These are phyloP conservation scores for Polyporus arcularius DNA, from an alignment of 768 basidiomycete genomes.

Conservation along the genomic window DNA sequence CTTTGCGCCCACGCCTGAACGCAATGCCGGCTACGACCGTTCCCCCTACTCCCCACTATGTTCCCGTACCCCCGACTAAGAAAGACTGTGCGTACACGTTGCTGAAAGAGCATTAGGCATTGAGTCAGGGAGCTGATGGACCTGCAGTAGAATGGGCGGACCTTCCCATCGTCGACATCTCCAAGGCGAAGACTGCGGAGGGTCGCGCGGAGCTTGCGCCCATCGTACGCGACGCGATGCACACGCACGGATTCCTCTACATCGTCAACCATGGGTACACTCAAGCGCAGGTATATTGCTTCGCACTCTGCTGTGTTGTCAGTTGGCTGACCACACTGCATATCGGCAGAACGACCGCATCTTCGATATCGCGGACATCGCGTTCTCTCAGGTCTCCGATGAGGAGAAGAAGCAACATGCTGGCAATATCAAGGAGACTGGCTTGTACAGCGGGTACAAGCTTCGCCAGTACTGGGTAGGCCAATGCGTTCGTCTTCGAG, in stretches of 20 bases:
- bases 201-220: slow-evolving; percentile 33
- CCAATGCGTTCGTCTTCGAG: background rate
- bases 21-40: slow-evolving; percentile 28
- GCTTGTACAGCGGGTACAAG: slow-evolving; percentile 57
- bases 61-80: slow-evolving; percentile 36
- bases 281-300: slow-evolving; percentile 36
- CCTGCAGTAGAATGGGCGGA: slow-evolving; percentile 38
- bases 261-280: slow-evolving; percentile 53
- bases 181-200: slow-evolving; percentile 32
- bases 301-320: background rate
- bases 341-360: slow-evolving; percentile 41
- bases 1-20: no score
- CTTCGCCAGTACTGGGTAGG: slow-evolving; percentile 49
- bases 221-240: slow-evolving; percentile 35
- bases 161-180: slow-evolving; percentile 35
- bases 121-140: background rate
- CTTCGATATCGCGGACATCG: slow-evolving; percentile 49
- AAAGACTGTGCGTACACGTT: slow-evolving; percentile 33
- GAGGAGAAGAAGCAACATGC: slow-evolving; percentile 46
- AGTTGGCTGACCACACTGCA: background rate
- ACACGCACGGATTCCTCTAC: slow-evolving; percentile 45
- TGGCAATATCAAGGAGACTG: slow-evolving; percentile 42
- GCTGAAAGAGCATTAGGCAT: background rate
- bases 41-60: slow-evolving; percentile 40
- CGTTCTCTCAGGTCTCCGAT: slow-evolving; percentile 40